Percentiles rank a stretch among this genome's conserved stretches.
phyloP scores from a whole-genome alignment of 179 eudicot genomes.

The Spergularia azorica region DNA sequence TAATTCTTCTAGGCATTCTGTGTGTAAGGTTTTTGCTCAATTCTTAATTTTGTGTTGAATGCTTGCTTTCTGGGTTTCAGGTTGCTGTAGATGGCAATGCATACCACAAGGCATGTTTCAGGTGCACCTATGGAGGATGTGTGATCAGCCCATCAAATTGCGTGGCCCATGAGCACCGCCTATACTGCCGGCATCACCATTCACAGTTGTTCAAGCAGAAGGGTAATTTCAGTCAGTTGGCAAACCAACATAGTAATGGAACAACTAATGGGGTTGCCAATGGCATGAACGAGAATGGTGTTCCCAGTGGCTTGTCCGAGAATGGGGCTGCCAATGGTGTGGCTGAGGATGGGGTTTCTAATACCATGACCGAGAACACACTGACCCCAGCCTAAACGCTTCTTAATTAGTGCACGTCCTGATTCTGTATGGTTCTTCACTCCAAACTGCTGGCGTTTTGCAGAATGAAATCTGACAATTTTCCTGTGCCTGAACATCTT shows the following conservation, averaged over 20 bases:
- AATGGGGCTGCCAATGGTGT: constrained; percentile 21
- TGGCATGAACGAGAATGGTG: constrained; percentile 25
- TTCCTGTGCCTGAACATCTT: not conserved
- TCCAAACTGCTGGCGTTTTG: constrained; percentile 10
- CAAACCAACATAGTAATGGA: constrained; percentile 25
- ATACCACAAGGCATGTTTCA: constrained; percentile 75
- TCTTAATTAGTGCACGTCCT: not conserved
- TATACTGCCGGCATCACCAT: constrained; percentile 81
- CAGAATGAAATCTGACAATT: constrained; percentile 10
- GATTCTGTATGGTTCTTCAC: constrained; percentile 1
- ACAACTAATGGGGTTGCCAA: constrained; percentile 22
- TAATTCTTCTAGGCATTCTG: not conserved
- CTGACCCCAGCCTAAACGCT: constrained; percentile 15
- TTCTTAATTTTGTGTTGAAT: not conserved
- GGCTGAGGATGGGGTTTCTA: too few species aligned
- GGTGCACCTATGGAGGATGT: constrained; percentile 74
- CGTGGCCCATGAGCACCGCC: constrained; percentile 66
- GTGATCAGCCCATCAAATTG: constrained; percentile 82
- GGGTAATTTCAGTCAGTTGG: constrained; percentile 77
- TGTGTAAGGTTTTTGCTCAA: not conserved
- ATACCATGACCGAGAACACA: constrained; percentile 25
- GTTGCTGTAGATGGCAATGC: constrained; percentile 61
- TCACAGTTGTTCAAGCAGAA: constrained; percentile 70
- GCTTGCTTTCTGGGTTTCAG: constrained; percentile 28
- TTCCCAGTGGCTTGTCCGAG: too few species aligned